Base-by-base conservation (phyloP, 768 basidiomycete species). In the Obba rivulosa region DNA sequence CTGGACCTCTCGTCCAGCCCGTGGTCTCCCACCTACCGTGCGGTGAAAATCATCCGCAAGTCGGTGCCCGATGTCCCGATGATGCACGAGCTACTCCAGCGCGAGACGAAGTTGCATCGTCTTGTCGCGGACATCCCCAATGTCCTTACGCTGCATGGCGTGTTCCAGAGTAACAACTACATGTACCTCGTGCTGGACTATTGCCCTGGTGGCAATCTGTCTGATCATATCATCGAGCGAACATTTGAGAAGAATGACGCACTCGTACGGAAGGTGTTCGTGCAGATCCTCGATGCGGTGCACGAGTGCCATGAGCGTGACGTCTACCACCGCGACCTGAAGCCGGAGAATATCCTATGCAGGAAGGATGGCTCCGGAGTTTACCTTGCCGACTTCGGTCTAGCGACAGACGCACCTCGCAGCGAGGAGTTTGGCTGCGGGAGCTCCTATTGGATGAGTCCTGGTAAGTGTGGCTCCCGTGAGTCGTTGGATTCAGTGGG, bases 301-400 rank as follows among this genome's bases (percentile, higher is more conserved):
- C 66, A 72, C 41, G 69, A 72, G 55, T 76, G 73, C 59, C 79
- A 81, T 57, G 52, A 61, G 41, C 61, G 69, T 41, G 69, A 71
- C 35, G 69, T 80, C 68, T 98, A 94, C 69, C 96, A 98, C 68
- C 88, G 96, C 35, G 96, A 99, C 66, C 92, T 99, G 86, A 99
- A 99, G 69, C 96, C 96, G 24, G 96, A 99, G 66, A 99, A 99
- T 61, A 85, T 98, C 17, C 81, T 99, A 35, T 69, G 67, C 51
- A 65, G 58, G 66, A 35, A 59, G 71, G 49, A 74, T 47, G 73
- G 72, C 17, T 57, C 59, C 45, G 52, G 62, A 54, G 65, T 77
- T 50, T 66, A 68, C 42, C 55, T 80, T 28, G 69, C 74, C 22
- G 78, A 80, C 64, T 78, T 74, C 58, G 63, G 63, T 21, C 54